Conservation (phyloP, 2,329 filamentous ascomycete species). For the Pseudogymnoascus sp. region DNA sequence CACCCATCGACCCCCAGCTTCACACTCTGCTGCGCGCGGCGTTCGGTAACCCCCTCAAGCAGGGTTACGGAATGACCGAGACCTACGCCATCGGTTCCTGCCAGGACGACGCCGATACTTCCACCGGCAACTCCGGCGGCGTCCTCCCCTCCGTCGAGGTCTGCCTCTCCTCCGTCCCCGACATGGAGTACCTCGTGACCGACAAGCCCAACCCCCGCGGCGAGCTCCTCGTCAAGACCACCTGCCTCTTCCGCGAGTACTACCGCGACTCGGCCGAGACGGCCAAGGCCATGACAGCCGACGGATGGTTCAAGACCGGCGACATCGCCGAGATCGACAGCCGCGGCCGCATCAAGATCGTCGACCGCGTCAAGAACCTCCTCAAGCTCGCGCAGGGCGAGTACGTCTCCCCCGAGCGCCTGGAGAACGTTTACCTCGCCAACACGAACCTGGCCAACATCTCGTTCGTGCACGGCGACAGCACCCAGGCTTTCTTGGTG, state of each 20-base stretch:
- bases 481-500: conserved; percentile 71
- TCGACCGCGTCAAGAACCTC: conserved; percentile 98
- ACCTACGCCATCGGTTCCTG: conserved; percentile 70
- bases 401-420: conserved; percentile 93
- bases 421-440: conserved; percentile 89
- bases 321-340: conserved; percentile 84
- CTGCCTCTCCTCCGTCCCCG: conserved; percentile 78
- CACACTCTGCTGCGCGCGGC: conserved; percentile 83
- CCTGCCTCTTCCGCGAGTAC: conserved; percentile 77
- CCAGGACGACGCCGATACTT: conserved; percentile 64
- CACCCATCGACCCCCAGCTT: conserved; percentile 79
- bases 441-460: conserved; percentile 69
- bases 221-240: conserved; percentile 76
- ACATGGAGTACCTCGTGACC: conserved; percentile 83
- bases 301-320: conserved; percentile 96
- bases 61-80: conserved; percentile 93
- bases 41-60: conserved; percentile 68
- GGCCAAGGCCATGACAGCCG: conserved; percentile 66
- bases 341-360: conserved; percentile 79
- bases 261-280: conserved; percentile 88
- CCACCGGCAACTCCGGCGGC: conserved; percentile 72
- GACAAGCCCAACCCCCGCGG: conserved; percentile 88
- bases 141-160: conserved; percentile 60
- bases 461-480: conserved; percentile 87
- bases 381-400: conserved; percentile 96